phyloP scores from a whole-genome alignment of 768 basidiomycete species.

The Neoboletus brunneissimus region DNA sequence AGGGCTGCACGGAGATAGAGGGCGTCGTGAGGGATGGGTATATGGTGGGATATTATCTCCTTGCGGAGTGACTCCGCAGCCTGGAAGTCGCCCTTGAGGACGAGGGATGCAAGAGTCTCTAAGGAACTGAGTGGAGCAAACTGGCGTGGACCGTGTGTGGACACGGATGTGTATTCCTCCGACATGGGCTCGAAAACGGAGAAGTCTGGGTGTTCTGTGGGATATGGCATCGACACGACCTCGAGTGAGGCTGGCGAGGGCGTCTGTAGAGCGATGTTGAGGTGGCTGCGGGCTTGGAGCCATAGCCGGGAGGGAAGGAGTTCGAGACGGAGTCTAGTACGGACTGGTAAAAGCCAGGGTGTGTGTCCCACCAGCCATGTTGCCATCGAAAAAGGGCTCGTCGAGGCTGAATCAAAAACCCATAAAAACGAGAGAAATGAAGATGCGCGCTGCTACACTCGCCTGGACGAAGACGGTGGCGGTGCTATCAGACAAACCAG shows the following conservation, averaged over 20 bases:
- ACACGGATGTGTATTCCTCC: constrained; percentile 31
- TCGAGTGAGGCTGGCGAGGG: constrained; percentile 38
- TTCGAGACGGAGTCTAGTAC: constrained; percentile 16
- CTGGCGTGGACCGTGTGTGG: neutral
- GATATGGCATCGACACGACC: constrained; percentile 36
- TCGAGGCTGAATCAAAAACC: neutral
- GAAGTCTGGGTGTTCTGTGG: constrained; percentile 27
- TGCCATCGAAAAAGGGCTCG: constrained; percentile 19
- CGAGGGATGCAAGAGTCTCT: constrained; percentile 22
- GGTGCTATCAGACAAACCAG: neutral
- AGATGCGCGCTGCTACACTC: neutral
- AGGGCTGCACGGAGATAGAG: constrained; percentile 40
- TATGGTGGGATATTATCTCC: constrained; percentile 39
- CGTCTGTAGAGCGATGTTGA: constrained; percentile 24
- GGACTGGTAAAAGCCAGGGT: constrained; percentile 14
- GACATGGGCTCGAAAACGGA: constrained; percentile 38
- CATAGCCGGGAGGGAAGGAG: constrained; percentile 11
- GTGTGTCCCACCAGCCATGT: constrained; percentile 20
- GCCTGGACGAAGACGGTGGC: constrained; percentile 1
- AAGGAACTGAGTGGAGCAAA: constrained; percentile 27
- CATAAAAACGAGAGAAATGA: neutral
- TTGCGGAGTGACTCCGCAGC: constrained; percentile 37
- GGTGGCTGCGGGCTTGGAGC: constrained; percentile 20
- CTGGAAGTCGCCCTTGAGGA: constrained; percentile 19
- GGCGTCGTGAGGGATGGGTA: constrained; percentile 35